Base-by-base conservation (phyloP, 208 protist species). In the Crithidia brevicula region DNA sequence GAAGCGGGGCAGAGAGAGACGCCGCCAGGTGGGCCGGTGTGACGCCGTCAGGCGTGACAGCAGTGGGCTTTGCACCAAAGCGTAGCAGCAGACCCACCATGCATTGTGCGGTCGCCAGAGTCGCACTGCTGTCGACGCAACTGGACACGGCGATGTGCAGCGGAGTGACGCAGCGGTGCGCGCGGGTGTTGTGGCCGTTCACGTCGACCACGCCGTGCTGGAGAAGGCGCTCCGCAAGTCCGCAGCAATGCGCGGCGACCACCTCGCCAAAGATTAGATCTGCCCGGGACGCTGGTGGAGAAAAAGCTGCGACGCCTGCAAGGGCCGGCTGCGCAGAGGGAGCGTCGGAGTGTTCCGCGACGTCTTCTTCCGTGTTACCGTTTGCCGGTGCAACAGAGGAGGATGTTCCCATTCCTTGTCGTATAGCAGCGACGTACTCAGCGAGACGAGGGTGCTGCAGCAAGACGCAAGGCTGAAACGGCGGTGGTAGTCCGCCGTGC, bases 1-100 rank as follows among this genome's bases (percentile, higher is more conserved):
- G 54, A 8, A 75, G 36, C 3, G 67, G 25, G 20, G 46, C 67
- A 46, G 67, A 77, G 15, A 56, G 60, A 9, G 74, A 57, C 2
- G 82, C 77, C 3, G 84, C 84, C 27, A 87, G 64, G 67, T 91
- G 85, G 4, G 64, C 63, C 2, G 85, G 74, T 0, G 85, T 83
- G 16, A 91, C 85, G 7, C 81, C 81, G 38, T 91, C 85, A 1
- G 53, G 57, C 22, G 74, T 88, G 2, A 86, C 79, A 0, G 59
- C 65, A 1, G 79, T 84, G 5, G 54, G 40, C 51, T 74, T 80
- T 18, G 80, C 76, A n/a, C 77, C 77, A 47, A 70, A 40, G 18
- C 25, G 25, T 31, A 89, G 43, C 40, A 89, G 50, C 33, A 86
- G 15, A 22, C 67, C 36, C 27, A 75, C 60, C 67, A 81, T 76